phyloP scores from a whole-genome alignment of 305 asterid genomes.

The Stenogyne calaminthoides region DNA sequence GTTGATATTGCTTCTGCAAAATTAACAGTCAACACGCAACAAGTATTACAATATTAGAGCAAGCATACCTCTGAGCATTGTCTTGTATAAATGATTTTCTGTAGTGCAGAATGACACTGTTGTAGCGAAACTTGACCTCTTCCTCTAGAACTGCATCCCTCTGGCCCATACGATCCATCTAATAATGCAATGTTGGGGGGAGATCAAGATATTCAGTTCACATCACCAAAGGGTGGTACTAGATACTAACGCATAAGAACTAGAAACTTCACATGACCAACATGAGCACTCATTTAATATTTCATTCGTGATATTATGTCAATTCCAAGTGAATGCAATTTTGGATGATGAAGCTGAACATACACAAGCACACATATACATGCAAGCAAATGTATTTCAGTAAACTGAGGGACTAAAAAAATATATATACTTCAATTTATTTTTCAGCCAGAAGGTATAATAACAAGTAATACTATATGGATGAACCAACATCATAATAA shows the following conservation, averaged over 20 bases:
- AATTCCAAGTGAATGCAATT: constrained; percentile 1
- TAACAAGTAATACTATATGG: no score
- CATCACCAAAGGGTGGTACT: constrained; percentile 9
- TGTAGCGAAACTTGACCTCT: constrained; percentile 90
- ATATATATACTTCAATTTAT: background rate
- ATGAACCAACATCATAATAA: no score
- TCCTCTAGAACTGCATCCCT: constrained; percentile 81
- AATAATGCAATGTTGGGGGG: constrained; percentile 27
- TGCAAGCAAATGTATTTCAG: background rate
- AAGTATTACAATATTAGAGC: constrained; percentile 17
- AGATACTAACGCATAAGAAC: constrained; percentile 9
- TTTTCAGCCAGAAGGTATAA: background rate
- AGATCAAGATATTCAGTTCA: background rate
- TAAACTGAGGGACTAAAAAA: background rate
- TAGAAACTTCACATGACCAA: constrained; percentile 8
- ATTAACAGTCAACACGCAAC: constrained; percentile 15
- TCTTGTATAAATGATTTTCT: constrained; percentile 95
- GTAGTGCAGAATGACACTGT: constrained; percentile 88
- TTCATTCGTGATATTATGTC: background rate
- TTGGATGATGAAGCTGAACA: constrained; percentile 5
- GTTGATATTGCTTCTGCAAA: constrained; percentile 22
- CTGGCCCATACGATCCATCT: constrained; percentile 90
- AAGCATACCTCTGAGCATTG: constrained; percentile 87
- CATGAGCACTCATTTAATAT: background rate
- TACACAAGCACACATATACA: background rate